phyloP scores from a whole-genome alignment of 169 alveolate genomes.

The Cryptosporidium xiaoi region DNA sequence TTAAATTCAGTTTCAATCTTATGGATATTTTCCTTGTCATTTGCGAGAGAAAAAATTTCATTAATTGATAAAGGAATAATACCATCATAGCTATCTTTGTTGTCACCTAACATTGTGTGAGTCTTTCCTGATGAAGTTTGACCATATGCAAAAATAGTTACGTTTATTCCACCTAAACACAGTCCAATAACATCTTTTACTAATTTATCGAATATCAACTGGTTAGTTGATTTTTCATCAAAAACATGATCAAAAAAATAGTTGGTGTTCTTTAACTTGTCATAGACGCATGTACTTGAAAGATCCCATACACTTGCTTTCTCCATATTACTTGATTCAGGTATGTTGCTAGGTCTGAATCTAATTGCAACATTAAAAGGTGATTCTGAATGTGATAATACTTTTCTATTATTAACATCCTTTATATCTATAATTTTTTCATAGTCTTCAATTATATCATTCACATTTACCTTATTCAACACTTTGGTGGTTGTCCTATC shows the following conservation, averaged over 20 bases:
- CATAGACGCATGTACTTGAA: conserved; percentile 34
- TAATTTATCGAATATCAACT: conserved; percentile 30
- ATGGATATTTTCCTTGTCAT: neutral
- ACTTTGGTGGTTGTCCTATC: too few species aligned
- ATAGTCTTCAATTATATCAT: too few species aligned
- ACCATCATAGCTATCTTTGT: conserved; percentile 65
- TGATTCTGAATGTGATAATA: conserved; percentile 15
- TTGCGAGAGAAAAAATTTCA: conserved; percentile 21
- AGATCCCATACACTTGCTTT: conserved; percentile 20
- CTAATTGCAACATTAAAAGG: conserved; percentile 67
- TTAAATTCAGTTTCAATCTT: neutral
- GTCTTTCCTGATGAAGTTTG: conserved; percentile 93
- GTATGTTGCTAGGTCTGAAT: conserved; percentile 30
- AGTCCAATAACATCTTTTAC: conserved; percentile 80
- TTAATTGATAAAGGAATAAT: conserved; percentile 55
- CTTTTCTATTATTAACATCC: neutral
- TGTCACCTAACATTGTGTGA: conserved; percentile 84
- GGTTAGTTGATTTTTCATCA: conserved; percentile 45
- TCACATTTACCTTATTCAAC: too few species aligned
- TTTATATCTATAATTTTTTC: too few species aligned
- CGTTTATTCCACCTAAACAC: conserved; percentile 89
- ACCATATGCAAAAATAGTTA: conserved; percentile 91
- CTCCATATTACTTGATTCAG: conserved; percentile 1
- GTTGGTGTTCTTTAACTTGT: neutral
- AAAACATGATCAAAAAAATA: conserved; percentile 50